Base-by-base conservation (phyloP, 2,329 filamentous ascomycete genomes). In the Botrytis paeoniae region DNA sequence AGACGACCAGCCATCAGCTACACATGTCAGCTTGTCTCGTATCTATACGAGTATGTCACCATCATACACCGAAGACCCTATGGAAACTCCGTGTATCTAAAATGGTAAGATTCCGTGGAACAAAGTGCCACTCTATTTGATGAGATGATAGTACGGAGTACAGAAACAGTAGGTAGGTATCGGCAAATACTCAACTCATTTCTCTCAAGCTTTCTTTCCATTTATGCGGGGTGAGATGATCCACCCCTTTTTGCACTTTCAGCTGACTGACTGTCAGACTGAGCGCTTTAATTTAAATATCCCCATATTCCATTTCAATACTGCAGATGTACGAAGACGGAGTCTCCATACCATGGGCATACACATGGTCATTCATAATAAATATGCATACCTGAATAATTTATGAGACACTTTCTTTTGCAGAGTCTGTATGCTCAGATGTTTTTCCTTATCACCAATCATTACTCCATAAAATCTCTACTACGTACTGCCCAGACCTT, bases 401-500 rank as follows among this genome's bases (percentile, higher is more conserved):
- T 18, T n/a, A 54, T 29, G 51, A 54, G 29, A 54, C 51, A 29
- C 25, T 18, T 12, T 18, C 10, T 29, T 57, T 16, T 57, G 51
- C 57, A 10, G 14, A 29, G 35, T 41, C 60, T 4, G 14, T 57
- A 16, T 57, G 51, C 25, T 54, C 51, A 29, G 25, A 54, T 54
- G 51, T n/a, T n/a, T 54, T 54, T 29, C 51, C 12, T 54, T 2
- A 54, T n/a, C 51, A 57, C 51, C 51, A 57, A 57, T 57, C 51
- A 57, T 29, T 57, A 4, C n/a, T 32, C 51, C 51, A 29, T 29
- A 4, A 29, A 32, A 57, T 57, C 14, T 29, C 14, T 16, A 39
- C 48, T 37, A 41, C 45, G n/a, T 22, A 43, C 51, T 70, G 68
- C 68, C 68, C 68, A 70, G 68, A 9, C 54, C 68, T 59, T 43